These are phyloP conservation scores for Penstemon barbatus DNA, from an alignment of 257 asterid genomes.

Conservation along the genomic window DNA sequence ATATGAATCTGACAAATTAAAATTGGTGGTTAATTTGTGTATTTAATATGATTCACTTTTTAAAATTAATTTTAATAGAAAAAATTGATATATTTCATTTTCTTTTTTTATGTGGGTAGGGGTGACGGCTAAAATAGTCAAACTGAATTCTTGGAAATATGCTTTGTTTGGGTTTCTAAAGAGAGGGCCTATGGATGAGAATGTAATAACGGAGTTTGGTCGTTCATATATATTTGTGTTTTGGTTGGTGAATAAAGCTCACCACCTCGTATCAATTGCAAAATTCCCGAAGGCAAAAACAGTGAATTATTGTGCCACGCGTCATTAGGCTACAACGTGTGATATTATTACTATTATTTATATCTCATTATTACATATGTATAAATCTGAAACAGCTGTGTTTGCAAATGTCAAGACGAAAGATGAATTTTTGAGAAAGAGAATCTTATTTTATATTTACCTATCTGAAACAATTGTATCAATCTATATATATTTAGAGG, in stretches of 20 bases:
- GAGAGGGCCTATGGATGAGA: neutral
- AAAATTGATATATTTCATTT: slow-evolving; percentile 25
- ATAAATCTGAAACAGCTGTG: slow-evolving; percentile 14
- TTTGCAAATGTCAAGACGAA: slow-evolving; percentile 19
- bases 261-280: slow-evolving; percentile 20
- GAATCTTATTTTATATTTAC: slow-evolving; percentile 27
- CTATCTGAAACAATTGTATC: neutral
- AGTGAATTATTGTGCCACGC: slow-evolving; percentile 38
- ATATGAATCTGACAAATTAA: too few species aligned
- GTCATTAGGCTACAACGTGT: slow-evolving; percentile 47
- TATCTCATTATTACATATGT: slow-evolving; percentile 20
- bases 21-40: too few species aligned
- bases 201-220: slow-evolving; percentile 52
- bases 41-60: too few species aligned
- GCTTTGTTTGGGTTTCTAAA: slow-evolving; percentile 41
- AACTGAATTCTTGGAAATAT: slow-evolving; percentile 38
- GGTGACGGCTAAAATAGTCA: slow-evolving; percentile 43
- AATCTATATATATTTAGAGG: neutral
- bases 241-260: slow-evolving; percentile 62
- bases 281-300: neutral
- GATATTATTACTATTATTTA: slow-evolving; percentile 28
- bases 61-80: too few species aligned
- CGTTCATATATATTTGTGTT: slow-evolving; percentile 43
- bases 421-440: slow-evolving; percentile 35
- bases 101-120: slow-evolving; percentile 34